phyloP scores from a whole-genome alignment of 495 filamentous ascomycete species.

The Aspergillus kassunensis region DNA sequence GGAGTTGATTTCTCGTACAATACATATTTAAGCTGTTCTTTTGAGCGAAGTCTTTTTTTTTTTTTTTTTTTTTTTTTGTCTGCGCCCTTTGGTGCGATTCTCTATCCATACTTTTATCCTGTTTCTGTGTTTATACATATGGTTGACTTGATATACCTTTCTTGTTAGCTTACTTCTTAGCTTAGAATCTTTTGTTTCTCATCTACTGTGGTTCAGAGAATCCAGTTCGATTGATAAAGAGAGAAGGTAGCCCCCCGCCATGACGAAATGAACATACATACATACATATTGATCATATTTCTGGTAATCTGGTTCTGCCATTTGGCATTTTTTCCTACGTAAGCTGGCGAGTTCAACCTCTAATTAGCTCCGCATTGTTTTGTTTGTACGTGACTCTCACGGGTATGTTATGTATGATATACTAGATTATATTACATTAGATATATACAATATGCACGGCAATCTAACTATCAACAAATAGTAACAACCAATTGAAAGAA shows the following conservation, averaged over 20 bases:
- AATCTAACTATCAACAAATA: neutral
- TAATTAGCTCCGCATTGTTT: no score
- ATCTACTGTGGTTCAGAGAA: conserved; percentile 4
- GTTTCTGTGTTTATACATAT: neutral
- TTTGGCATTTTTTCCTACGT: no score
- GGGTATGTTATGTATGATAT: no score
- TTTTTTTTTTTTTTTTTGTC: neutral
- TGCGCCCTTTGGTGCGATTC: neutral
- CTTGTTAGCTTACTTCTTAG: neutral
- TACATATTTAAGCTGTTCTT: neutral
- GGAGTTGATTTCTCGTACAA: neutral
- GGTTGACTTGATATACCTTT: conserved; percentile 1
- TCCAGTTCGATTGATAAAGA: neutral
- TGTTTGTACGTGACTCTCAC: no score
- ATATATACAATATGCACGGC: neutral
- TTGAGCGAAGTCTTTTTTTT: neutral
- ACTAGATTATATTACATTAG: neutral
- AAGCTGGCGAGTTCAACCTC: no score
- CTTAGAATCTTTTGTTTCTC: no score
- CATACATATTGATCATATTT: neutral
- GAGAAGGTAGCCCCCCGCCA: neutral
- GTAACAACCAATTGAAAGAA: conserved; percentile 1
- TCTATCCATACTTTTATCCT: neutral
- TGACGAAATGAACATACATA: neutral
- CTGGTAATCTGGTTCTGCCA: no score